Evolutionary conservation across 2,329 filamentous ascomycete genomes (phyloP).

Genomic region (Cladophialophora immunda): DNA sequence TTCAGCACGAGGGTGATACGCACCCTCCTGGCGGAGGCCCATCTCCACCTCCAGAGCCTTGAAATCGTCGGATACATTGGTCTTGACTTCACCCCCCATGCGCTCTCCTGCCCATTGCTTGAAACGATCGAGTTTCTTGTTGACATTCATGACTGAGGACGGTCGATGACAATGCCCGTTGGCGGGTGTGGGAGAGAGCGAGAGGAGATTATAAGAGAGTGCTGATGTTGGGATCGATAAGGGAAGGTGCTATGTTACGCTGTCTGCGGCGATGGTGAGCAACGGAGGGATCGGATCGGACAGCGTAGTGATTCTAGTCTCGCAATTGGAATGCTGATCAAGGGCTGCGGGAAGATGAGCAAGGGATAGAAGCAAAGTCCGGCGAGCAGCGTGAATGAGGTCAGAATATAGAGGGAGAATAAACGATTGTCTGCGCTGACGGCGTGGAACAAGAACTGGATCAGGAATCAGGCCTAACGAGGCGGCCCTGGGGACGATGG

Average conservation of each 20-base stretch:
- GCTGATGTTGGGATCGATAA: slow-evolving; percentile 23
- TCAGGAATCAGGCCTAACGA: slow-evolving; percentile 19
- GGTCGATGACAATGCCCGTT: neutral
- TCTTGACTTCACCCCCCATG: slow-evolving; percentile 92
- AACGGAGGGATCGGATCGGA: slow-evolving; percentile 34
- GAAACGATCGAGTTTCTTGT: slow-evolving; percentile 92
- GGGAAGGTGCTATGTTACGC: slow-evolving; percentile 15
- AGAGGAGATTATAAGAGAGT: slow-evolving; percentile 11
- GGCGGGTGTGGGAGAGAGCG: slow-evolving; percentile 10
- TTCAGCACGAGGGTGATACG: neutral
- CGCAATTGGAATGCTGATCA: slow-evolving; percentile 33
- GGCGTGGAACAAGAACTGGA: slow-evolving; percentile 20
- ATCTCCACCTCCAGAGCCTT: slow-evolving; percentile 90
- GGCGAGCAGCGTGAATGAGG: slow-evolving; percentile 24
- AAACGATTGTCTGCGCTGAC: slow-evolving; percentile 36
- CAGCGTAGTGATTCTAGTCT: slow-evolving; percentile 13
- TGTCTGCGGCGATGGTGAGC: slow-evolving; percentile 15
- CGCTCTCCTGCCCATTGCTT: slow-evolving; percentile 98
- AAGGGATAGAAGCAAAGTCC: slow-evolving; percentile 27
- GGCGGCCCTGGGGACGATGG: no score
- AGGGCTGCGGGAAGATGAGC: slow-evolving; percentile 12
- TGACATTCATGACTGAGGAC: slow-evolving; percentile 66
- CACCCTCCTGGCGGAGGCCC: slow-evolving; percentile 86
- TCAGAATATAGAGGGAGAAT: slow-evolving; percentile 26
- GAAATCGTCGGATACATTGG: slow-evolving; percentile 87